Evolutionary conservation across 2,329 filamentous ascomycete genomes (phyloP).

Genomic region (Aspergillus novofumigatus): DNA sequence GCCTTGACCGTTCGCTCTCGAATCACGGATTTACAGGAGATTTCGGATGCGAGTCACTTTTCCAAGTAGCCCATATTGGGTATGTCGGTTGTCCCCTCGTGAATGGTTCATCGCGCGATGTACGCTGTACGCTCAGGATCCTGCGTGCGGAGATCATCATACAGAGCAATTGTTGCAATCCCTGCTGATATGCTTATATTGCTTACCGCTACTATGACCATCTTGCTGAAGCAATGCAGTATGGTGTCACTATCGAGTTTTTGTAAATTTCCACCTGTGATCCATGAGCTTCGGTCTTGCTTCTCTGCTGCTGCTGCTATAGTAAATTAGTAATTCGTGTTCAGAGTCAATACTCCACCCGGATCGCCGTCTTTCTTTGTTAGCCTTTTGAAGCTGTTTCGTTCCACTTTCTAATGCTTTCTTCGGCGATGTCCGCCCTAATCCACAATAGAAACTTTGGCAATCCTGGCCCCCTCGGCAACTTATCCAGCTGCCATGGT

Average conservation of each 20-base stretch:
- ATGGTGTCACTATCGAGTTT: neutral
- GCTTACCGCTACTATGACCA: neutral
- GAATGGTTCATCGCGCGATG: neutral
- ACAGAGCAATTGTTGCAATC: neutral
- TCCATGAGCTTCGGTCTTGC: neutral
- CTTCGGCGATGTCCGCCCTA: constrained; percentile 16
- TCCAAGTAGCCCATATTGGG: neutral
- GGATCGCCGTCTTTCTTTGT: neutral
- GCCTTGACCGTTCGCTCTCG: neutral
- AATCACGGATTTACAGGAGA: neutral
- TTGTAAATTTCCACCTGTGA: neutral
- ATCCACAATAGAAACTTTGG: neutral
- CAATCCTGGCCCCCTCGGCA: neutral
- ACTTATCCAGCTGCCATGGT: neutral
- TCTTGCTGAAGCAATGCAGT: neutral
- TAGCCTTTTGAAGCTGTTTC: neutral
- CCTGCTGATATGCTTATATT: neutral
- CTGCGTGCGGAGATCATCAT: neutral
- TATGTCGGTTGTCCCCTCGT: neutral
- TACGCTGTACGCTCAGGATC: neutral
- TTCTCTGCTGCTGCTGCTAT: too few relatives aligned
- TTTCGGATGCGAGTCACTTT: neutral
- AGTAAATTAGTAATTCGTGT: neutral
- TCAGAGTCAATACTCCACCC: neutral
- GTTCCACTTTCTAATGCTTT: neutral